Percentiles rank a stretch among this genome's conserved stretches.
Conservation (phyloP, 108 stramenopile species). For the Schizochytrium sp. region DNA sequence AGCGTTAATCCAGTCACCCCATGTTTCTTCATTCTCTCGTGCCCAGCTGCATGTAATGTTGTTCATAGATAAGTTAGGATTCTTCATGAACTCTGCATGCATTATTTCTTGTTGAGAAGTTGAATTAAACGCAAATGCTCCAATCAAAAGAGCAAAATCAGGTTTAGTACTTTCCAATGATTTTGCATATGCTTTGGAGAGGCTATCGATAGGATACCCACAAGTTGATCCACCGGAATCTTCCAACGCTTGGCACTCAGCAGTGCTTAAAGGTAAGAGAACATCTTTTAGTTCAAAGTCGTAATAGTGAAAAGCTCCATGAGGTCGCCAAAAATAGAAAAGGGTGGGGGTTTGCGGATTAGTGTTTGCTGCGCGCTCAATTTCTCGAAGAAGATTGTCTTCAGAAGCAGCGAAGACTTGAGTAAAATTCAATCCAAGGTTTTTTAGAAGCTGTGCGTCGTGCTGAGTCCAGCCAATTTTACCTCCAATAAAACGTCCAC, state of each 20-base stretch:
- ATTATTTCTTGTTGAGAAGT: constrained; percentile 28
- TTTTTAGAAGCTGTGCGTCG: neutral
- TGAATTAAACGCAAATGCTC: neutral
- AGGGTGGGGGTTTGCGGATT: neutral
- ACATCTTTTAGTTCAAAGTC: neutral
- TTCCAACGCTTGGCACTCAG: neutral
- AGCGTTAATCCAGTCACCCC: neutral
- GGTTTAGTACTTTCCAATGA: neutral
- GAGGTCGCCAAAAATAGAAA: constrained; percentile 52
- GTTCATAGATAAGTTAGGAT: neutral
- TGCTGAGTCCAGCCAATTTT: neutral
- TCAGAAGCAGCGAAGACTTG: neutral
- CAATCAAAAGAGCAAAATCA: neutral
- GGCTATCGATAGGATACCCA: neutral
- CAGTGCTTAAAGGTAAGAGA: neutral
- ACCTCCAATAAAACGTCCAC: neutral
- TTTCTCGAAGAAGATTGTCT: neutral
- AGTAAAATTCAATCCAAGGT: neutral
- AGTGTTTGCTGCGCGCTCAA: neutral
- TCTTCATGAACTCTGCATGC: neutral
- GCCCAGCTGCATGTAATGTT: constrained; percentile 13
- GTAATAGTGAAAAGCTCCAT: neutral
- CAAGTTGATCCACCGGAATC: neutral
- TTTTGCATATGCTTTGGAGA: neutral
- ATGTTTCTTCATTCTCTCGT: neutral